These are phyloP conservation scores for Ilex aquifolium DNA, from an alignment of 257 asterid genomes.

Conservation along the genomic window DNA sequence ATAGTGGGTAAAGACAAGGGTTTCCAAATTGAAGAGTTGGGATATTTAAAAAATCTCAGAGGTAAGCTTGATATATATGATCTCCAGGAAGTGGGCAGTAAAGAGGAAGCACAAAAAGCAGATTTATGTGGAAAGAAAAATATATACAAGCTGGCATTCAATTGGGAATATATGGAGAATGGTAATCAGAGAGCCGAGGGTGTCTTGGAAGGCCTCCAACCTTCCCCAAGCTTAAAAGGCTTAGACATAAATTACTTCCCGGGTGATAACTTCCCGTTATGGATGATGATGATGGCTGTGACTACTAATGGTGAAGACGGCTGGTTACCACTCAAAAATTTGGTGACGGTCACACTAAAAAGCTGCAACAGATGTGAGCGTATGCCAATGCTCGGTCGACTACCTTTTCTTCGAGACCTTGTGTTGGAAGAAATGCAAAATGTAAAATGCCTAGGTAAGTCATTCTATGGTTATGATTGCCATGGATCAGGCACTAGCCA, in stretches of 20 bases:
- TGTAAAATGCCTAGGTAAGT: slow-evolving; percentile 13
- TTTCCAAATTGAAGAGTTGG: not conserved
- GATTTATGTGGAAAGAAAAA: not conserved
- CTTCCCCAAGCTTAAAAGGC: slow-evolving; percentile 13
- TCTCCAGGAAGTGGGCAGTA: not conserved
- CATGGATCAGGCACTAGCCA: not conserved
- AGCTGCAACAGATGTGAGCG: slow-evolving; percentile 13
- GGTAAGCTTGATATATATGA: not conserved
- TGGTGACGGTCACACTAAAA: not conserved
- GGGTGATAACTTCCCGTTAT: slow-evolving; percentile 12
- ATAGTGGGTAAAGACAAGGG: not conserved
- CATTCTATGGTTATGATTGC: slow-evolving; percentile 14
- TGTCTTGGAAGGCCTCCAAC: slow-evolving; percentile 29
- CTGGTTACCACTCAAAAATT: slow-evolving; percentile 2
- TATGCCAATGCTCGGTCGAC: slow-evolving; percentile 11
- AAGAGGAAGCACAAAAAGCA: not conserved
- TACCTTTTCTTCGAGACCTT: slow-evolving; percentile 17
- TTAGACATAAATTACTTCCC: not conserved
- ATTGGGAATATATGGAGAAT: slow-evolving; percentile 3
- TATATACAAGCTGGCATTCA: slow-evolving; percentile 1
- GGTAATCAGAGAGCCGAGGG: not conserved
- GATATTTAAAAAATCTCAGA: not conserved
- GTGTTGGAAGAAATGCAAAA: not conserved
- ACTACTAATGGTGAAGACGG: not conserved
- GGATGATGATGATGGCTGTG: slow-evolving; percentile 14